Evolutionary conservation across 1,284 basidiomycete species (phyloP), one percentile per base, ranked within the genome.

Genomic region (Xerocomus minutiporus): DNA sequence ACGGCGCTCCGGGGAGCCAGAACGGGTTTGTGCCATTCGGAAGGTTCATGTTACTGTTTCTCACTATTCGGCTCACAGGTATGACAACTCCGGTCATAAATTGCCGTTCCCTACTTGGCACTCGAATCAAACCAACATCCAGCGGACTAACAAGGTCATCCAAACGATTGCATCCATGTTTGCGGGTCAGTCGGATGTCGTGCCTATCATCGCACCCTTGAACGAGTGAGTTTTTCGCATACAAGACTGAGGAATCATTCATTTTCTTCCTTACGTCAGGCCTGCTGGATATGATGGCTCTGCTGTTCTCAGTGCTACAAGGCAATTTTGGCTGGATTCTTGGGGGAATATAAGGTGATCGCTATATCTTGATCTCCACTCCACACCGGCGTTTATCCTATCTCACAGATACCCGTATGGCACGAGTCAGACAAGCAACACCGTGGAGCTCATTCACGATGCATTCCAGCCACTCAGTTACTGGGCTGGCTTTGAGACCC

Each of bases 1-100:
- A 94, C 65, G 90, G 91, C 48, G 89, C 82, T 20, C 91, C 91
- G 0, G 91, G 88, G 20, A 88, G 84, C 59, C 87, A 94, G 72
- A 93, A 89, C 59, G 86, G 86, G 85, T 85, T 58, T 42, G 75
- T 68, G 35, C 48, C 11, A 12, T 55, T 46, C 41, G 17, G 40
- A 8, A 32, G 13, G 26, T 34, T 17, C 40, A 28, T 52, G 11
- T 52, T 13, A 38, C 3, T 17, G 4, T 48, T n/a, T 47, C n/a
- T 29, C 41, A 57, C 48, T 43, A 31, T 48, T 36, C 48, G 43
- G 11, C 17, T 46, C 44, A 4, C 54, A 88, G 86, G n/a, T 93
- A 83, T 63, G 93, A 95, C 67, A 94, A 94, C 67, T 91, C 88
- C 42, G 94, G 94, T 12, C 84, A 86, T 40, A 79, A 74, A 51